Evolutionary conservation across 495 filamentous ascomycete genomes (phyloP).

Genomic region (Penicillium fimorum): DNA sequence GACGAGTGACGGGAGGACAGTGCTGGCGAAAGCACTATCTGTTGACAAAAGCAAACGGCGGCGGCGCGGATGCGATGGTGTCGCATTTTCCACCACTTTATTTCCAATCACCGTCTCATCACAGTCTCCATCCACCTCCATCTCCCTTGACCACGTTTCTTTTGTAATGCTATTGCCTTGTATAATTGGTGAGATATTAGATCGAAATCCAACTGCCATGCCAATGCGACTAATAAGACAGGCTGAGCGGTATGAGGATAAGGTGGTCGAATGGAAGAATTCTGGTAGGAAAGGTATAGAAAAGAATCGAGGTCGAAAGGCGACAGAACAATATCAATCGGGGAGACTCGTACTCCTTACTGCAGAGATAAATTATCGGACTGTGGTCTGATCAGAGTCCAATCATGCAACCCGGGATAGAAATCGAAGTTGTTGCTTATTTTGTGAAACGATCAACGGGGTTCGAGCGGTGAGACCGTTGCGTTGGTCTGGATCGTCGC

Average conservation of each 20-base stretch:
- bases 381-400: conserved; percentile 6
- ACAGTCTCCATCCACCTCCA: conserved; percentile 34
- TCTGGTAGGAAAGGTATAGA: background rate
- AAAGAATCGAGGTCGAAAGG: background rate
- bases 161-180: conserved; percentile 15
- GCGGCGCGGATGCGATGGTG: conserved; percentile 24
- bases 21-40: conserved; percentile 44
- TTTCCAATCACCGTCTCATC: conserved; percentile 22
- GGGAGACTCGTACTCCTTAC: background rate
- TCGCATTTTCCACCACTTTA: conserved; percentile 8
- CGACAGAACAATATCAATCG: background rate
- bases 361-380: conserved; percentile 13
- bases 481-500: conserved; percentile 3
- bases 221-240: background rate
- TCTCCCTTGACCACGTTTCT: conserved; percentile 22
- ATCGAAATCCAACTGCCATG: conserved; percentile 32
- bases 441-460: conserved; percentile 2
- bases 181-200: conserved; percentile 13
- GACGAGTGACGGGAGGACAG: conserved; percentile 41
- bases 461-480: conserved; percentile 6
- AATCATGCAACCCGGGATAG: conserved; percentile 25
- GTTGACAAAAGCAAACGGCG: conserved; percentile 46
- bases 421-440: conserved; percentile 1
- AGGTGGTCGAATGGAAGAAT: background rate
- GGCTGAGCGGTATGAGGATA: background rate